Evolutionary conservation across 306 rosid species (phyloP), one percentile per base, ranked within the genome.

Genomic region (Prunus armeniaca): DNA sequence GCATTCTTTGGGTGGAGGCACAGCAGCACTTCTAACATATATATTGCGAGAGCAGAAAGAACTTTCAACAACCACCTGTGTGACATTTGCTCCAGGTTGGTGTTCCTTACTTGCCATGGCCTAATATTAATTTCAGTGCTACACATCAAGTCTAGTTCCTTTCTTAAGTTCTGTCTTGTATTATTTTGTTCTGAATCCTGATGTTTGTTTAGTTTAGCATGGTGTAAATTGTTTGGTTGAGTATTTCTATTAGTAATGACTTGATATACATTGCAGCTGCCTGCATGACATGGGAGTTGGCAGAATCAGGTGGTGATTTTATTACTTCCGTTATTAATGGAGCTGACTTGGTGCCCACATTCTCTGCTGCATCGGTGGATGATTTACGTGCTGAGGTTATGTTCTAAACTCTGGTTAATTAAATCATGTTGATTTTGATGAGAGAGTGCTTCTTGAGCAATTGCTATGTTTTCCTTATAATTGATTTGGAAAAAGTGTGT

Each of bases 281-380:
- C 52, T 95, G 98, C 78, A 92, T 95, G 97, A 95, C 98, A 6
- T 95, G 97, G 97, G 98, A 92, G 74, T 84, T 95, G 87, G 98
- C 97, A 65, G 98, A 95, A 77, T 95, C 97, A 7, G 96, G 97
- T 38, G 76, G 41, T 79, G 74, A 60, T 69, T 90, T 94, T 80
- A 90, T 90, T 79, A 94, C 96, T 54, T 92, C 96, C 9, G 89
- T 94, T 72, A 87, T 94, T 65, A 94, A 94, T 86, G 98, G 90
- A 85, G 96, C 97, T 83, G 97, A 94, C 79, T 82, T 94, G 76
- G 98, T 95, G 86, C 97, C 98, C 57, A 90, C 98, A 49, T 95
- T 95, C 82, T 95, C 98, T 20, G 96, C 97, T 71, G 96, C 98
- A 72, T 92, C 98, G 9, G 96, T 92, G 45, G 97, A 94, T 82